phyloP scores from a whole-genome alignment of 345 rosid genomes.

The Melaleuca alternifolia region DNA sequence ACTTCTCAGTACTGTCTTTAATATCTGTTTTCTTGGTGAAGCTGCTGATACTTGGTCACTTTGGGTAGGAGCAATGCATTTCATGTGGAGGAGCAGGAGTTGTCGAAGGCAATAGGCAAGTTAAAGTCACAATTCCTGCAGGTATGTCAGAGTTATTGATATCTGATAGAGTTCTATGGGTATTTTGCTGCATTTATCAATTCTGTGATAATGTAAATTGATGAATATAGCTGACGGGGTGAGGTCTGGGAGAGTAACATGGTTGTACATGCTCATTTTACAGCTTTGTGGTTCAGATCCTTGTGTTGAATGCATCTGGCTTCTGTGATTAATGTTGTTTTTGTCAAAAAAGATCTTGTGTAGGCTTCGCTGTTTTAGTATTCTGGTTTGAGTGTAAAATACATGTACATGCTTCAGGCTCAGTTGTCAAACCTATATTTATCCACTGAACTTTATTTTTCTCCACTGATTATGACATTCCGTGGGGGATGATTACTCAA shows the following conservation, averaged over 20 bases:
- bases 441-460: not conserved
- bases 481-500: not conserved
- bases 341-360: not conserved
- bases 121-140: constrained; percentile 62
- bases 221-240: not conserved
- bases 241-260: not conserved
- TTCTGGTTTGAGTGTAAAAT: not conserved
- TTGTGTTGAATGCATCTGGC: not conserved
- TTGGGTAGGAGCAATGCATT: constrained; percentile 55
- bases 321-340: not conserved
- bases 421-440: not conserved
- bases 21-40: not conserved
- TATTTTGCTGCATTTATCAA: not conserved
- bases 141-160: constrained; percentile 34
- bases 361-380: not conserved
- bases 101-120: constrained; percentile 64
- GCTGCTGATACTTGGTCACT: not conserved
- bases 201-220: not conserved
- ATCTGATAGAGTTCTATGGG: not conserved
- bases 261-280: not conserved
- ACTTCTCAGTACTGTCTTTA: not conserved
- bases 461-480: not conserved
- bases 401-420: not conserved
- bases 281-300: not conserved
- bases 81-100: constrained; percentile 74